phyloP scores from a whole-genome alignment of 2,329 filamentous ascomycete species.

The Stagonosporopsis chrysanthemi region DNA sequence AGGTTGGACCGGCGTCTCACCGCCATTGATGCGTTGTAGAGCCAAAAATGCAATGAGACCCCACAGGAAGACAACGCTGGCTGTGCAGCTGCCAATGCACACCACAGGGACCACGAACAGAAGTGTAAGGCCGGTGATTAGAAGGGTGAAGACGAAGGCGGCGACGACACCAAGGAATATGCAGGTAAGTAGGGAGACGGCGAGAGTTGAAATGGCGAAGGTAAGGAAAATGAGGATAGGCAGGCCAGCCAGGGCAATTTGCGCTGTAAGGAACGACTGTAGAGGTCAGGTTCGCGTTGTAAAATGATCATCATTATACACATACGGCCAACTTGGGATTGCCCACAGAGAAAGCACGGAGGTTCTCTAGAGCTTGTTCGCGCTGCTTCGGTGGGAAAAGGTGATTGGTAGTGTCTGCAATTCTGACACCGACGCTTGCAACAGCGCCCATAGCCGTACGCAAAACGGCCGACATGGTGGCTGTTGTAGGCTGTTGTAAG shows the following conservation, averaged over 20 bases:
- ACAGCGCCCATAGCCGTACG: conserved; percentile 39
- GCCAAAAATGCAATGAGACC: conserved; percentile 66
- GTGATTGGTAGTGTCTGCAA: conserved; percentile 52
- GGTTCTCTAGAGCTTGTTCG: conserved; percentile 62
- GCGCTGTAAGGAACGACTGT: conserved; percentile 72
- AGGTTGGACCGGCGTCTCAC: conserved; percentile 30
- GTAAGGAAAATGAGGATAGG: conserved; percentile 73
- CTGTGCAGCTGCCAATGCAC: conserved; percentile 69
- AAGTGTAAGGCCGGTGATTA: conserved; percentile 72
- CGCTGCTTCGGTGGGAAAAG: conserved; percentile 68
- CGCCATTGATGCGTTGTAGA: conserved; percentile 40
- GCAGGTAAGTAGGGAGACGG: conserved; percentile 69
- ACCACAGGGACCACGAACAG: conserved; percentile 73
- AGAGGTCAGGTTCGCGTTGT: conserved; percentile 3
- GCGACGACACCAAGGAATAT: conserved; percentile 61
- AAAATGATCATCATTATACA: no score
- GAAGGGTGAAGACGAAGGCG: conserved; percentile 68
- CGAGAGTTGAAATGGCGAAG: conserved; percentile 69
- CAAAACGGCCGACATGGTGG: conserved; percentile 30
- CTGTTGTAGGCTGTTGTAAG: neutral
- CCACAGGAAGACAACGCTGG: conserved; percentile 67
- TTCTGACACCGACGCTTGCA: conserved; percentile 26
- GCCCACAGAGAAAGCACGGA: conserved; percentile 64
- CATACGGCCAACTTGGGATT: conserved; percentile 76
- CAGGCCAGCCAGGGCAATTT: conserved; percentile 69